Base-by-base conservation (phyloP, 495 filamentous ascomycete species). In the Penicillium manginii region DNA sequence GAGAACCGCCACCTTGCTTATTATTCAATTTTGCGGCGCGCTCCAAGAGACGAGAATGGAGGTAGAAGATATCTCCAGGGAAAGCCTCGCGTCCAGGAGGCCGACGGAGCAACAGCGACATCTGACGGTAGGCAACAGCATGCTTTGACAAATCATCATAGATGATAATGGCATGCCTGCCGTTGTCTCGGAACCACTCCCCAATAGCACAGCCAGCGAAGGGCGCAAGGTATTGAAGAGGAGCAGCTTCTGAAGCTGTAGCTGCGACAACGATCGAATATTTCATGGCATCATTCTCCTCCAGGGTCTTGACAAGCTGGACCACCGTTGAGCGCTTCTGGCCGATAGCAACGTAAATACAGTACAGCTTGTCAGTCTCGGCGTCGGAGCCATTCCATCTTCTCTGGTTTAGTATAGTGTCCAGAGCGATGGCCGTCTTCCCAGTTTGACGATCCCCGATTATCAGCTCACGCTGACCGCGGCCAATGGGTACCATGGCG, bases 371-470 rank as follows among this genome's bases (percentile, higher is more conserved):
- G 87, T 96, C 91, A 68, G 74, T 81, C 87, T 98, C 94, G 75
- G 96, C 91, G 76, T 76, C 84, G 77, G 76, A 73, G 78, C 78
- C 83, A 87, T 98, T 98, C 96, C 96, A 98, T 67, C 96, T 86
- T 85, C 91, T 93, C 85, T 98, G 94, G 87, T 98, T 98, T 58
- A 98, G 90, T 60, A 98, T 98, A 74, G 94, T 86, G 70, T 98
- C 94, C 48, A 98, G 91, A 73, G 92, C 94, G 76, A 98, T 96
- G 72, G 94, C 94, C 74, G 94, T 98, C 90, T 98, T 98, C 81
- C 94, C 94, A 66, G 94, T 98, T 81, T 98, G 94, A 90, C 94
- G 96, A 79, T 98, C 94, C 81, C 94, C 94, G 82, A 98, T 98
- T 79, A 98, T 98, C 83, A 98, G 84, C 83, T 98, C 94, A 91